Evolutionary conservation across 139 green algal genomes (phyloP).

Genomic region (Chlorella vulgaris): DNA sequence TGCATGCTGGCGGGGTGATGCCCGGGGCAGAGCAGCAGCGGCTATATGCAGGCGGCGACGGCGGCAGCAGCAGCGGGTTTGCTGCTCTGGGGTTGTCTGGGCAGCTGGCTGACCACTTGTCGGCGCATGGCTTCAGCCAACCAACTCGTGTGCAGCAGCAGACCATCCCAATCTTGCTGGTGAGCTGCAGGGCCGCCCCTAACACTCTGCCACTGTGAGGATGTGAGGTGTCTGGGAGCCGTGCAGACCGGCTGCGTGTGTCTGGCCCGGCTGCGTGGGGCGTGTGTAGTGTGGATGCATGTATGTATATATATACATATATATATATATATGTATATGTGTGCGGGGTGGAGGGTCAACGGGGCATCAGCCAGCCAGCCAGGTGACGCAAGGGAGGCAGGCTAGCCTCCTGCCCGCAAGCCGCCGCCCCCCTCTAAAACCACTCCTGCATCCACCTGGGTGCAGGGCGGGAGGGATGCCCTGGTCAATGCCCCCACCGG

Average conservation of each 20-base stretch:
- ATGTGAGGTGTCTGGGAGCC: no score
- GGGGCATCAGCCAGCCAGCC: no score
- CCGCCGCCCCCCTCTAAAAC: no score
- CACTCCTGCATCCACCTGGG: not conserved
- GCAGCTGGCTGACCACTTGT: slow-evolving; percentile 25
- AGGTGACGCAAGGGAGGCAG: no score
- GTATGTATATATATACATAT: no score
- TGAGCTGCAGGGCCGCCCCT: not conserved
- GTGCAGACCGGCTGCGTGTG: no score
- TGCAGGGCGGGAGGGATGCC: slow-evolving; percentile 66
- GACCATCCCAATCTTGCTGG: slow-evolving; percentile 63
- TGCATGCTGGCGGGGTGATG: slow-evolving; percentile 8
- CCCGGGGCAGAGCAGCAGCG: not conserved
- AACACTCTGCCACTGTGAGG: no score
- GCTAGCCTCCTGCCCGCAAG: no score
- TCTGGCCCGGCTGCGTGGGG: no score
- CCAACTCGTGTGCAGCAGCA: slow-evolving; percentile 73
- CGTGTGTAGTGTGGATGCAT: no score
- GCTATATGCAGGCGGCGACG: not conserved
- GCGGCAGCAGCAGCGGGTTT: slow-evolving; percentile 16
- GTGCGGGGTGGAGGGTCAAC: no score
- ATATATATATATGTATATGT: no score
- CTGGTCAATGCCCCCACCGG: slow-evolving; percentile 79
- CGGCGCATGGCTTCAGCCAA: slow-evolving; percentile 51
- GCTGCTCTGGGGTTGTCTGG: slow-evolving; percentile 26